Evolutionary conservation across 2,329 filamentous ascomycete species (phyloP).

Genomic region (Fusarium domesticum): DNA sequence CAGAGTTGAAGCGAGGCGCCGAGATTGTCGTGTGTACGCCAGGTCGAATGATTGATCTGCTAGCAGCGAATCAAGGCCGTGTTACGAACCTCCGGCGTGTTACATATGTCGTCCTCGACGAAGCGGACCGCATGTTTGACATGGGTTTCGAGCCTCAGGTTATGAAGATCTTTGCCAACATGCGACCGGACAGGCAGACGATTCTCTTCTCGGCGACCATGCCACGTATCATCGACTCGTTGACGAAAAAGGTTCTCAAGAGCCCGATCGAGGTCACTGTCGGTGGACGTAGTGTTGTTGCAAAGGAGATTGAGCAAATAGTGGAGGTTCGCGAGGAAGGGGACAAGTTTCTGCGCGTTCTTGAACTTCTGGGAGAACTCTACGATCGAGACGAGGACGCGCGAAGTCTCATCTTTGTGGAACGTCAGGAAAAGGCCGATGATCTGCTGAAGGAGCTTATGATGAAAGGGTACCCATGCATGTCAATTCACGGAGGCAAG

Average conservation of each 20-base stretch:
- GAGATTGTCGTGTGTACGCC: constrained; percentile 95
- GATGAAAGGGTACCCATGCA: constrained; percentile 83
- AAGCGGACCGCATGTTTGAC: constrained; percentile 98
- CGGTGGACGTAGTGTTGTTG: constrained; percentile 82
- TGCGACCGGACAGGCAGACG: constrained; percentile 88
- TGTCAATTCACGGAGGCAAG: constrained; percentile 91
- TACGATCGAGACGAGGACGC: constrained; percentile 88
- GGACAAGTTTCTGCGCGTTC: constrained; percentile 77
- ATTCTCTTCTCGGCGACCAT: constrained; percentile 97
- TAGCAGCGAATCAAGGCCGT: constrained; percentile 89
- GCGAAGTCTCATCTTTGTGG: constrained; percentile 85
- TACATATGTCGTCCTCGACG: constrained; percentile 92
- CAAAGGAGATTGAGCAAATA: constrained; percentile 87
- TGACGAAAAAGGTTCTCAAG: constrained; percentile 83
- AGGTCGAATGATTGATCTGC: constrained; percentile 90
- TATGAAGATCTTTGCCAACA: constrained; percentile 90
- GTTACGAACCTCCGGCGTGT: constrained; percentile 88
- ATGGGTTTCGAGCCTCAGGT: constrained; percentile 99
- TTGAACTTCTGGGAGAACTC: constrained; percentile 83
- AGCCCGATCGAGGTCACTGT: constrained; percentile 90
- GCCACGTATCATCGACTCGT: constrained; percentile 84
- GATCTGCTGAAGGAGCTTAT: constrained; percentile 73
- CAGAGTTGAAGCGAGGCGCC: constrained; percentile 89
- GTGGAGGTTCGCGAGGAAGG: constrained; percentile 83
- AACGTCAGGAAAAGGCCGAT: constrained; percentile 87